Base-by-base conservation (phyloP, 768 basidiomycete genomes). In the Boletellus sp. region DNA sequence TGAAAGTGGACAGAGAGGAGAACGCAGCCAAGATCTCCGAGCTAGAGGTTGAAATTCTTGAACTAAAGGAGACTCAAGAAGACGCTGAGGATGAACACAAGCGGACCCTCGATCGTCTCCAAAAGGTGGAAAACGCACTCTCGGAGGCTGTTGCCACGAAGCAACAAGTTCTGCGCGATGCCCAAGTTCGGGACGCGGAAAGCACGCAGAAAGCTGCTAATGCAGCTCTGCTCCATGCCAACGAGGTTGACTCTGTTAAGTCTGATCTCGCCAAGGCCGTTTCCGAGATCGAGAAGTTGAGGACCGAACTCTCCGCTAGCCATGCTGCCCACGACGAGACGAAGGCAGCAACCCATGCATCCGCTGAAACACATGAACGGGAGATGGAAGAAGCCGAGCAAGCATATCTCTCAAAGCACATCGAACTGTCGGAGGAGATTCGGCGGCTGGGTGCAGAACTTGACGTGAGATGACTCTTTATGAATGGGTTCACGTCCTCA, bases 1-100 rank as follows among this genome's bases (percentile, higher is more conserved):
- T 90, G 52, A 81, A 79, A 63, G 64, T 63, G 12, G 85, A 88
- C 67, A 84, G 81, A 59, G 87, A 86, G 59, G 88, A 90, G 50
- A 81, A 71, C 36, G 78, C 83, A 9, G 73, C 70, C 60, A 89
- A 83, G 66, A 71, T 91, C 4, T 88, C 87, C 0, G 90, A 93
- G 59, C 73, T 90, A 22, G 90, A 93, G 70, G 71, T 93, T 43
- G 88, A 92, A 63, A 76, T 90, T 36, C 66, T 91, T 50, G 90
- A 92, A 68, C 60, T 85, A 52, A 87, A 77, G 65, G 90, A 93
- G 62, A 72, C 72, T 36, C 79, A 80, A 53, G 90, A 91, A 56
- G 67, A 67, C 17, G 70, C 76, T 6, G 83, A 86, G 58, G 88
- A 89, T 48, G 76, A 76, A 26, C 79, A 76, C 43, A 72, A 69